Conservation (phyloP, 495 filamentous ascomycete species). For the Penicillium bialowiezense region DNA sequence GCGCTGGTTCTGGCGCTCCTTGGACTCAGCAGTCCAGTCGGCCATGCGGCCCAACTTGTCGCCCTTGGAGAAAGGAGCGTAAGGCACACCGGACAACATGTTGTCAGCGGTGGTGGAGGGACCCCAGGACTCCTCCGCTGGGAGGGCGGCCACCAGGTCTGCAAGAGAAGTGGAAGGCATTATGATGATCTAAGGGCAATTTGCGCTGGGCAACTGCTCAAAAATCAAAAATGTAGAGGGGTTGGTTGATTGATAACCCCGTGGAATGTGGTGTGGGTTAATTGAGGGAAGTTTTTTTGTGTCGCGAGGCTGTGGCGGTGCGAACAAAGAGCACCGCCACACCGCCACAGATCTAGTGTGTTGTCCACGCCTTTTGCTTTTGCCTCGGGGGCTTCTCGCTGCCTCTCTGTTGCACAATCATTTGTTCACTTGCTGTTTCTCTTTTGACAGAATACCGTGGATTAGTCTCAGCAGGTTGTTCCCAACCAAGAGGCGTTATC, state of each 20-base stretch:
- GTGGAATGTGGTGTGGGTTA: constrained; percentile 31
- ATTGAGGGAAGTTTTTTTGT: constrained; percentile 40
- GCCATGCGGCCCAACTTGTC: constrained; percentile 99
- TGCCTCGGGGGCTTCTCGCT: no score
- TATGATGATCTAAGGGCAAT: constrained; percentile 14
- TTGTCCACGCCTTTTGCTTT: no score
- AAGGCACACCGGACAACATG: constrained; percentile 89
- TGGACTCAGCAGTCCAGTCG: constrained; percentile 94
- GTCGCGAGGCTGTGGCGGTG: constrained; percentile 44
- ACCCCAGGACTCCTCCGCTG: constrained; percentile 76
- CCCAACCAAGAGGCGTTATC: no score
- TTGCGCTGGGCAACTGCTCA: constrained; percentile 10
- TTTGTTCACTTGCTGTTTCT: no score
- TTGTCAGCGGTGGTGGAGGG: constrained; percentile 77
- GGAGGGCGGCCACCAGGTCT: constrained; percentile 58
- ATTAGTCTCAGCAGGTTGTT: neutral
- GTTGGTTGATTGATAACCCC: constrained; percentile 11
- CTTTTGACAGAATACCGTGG: neutral
- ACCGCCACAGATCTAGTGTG: no score
- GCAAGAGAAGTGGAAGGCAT: constrained; percentile 59
- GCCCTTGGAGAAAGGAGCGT: constrained; percentile 95
- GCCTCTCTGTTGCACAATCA: neutral
- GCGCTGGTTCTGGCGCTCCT: constrained; percentile 76
- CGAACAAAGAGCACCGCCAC: constrained; percentile 26
- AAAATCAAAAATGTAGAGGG: constrained; percentile 15